Base-by-base conservation (phyloP, 768 basidiomycete species). In the Termitomyces sp. region DNA sequence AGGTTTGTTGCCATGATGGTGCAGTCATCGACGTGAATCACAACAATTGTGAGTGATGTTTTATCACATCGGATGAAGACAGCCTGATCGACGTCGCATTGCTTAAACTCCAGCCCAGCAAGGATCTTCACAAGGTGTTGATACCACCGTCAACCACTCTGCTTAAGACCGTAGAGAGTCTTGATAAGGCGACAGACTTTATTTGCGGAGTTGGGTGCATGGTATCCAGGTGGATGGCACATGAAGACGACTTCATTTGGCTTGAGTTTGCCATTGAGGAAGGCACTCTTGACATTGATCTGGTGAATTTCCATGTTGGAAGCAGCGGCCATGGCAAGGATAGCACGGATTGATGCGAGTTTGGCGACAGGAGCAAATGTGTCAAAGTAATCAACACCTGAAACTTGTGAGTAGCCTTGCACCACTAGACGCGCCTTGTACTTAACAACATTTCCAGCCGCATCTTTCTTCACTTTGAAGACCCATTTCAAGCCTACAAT, bases 171-270 rank as follows among this genome's bases (percentile, higher is more conserved):
- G 51, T 27, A 58, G 47, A 56, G 51, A 3, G 69, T 65, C 45
- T 70, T 71, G 4, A 31, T 33, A 6, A 74, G 67, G 3, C 54
- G 58, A 33, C 65, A 69, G 4, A 71, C 69, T 13, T 41, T 41
- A 15, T 41, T 41, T 3, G 39, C 16, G 16, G 39, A 58, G 42
- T 39, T 47, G 0, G 54, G 61, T 20, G 48, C 42, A 18, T 55
- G 50, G 33, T 69, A 74, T 0, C 75, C 72, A 0, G 69, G 72
- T 1, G 78, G 76, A 46, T 74, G 71, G 16, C 69, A 34, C 77
- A 83, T 80, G 67, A 75, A 82, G 47, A 83, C 76, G 1, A 60
- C 39, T 39, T 74, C 70, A 49, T 66, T 47, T 20, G 67, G 3
- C 8, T 44, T 68, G 18, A 78, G 69, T 12, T 69, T 63, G 48